These are phyloP conservation scores for Geotrichum fermentans DNA, from an alignment of 1,139 yeast genomes.

Conservation along the genomic window DNA sequence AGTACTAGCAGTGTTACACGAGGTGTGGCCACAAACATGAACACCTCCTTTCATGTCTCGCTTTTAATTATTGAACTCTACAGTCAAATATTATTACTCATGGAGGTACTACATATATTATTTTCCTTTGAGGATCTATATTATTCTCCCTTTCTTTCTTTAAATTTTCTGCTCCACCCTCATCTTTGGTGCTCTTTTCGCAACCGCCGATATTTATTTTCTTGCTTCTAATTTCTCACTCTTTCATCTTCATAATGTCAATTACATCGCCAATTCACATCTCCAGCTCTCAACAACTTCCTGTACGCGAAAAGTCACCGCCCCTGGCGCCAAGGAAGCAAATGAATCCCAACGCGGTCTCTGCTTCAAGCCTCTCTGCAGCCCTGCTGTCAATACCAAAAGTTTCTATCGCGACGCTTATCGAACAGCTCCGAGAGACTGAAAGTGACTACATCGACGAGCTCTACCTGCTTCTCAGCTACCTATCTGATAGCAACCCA, in stretches of 20 bases:
- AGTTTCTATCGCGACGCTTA: not conserved
- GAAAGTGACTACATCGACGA: constrained; percentile 10
- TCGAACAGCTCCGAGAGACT: constrained; percentile 6
- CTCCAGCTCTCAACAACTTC: too few relatives aligned
- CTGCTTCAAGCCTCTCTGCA: not conserved
- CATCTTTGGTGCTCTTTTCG: too few relatives aligned
- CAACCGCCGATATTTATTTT: too few relatives aligned
- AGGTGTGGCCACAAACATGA: too few relatives aligned
- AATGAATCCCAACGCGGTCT: not conserved
- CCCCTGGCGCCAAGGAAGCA: not conserved
- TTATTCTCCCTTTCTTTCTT: constrained; percentile 1
- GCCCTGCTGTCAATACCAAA: constrained; percentile 1
- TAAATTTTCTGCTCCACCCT: not conserved
- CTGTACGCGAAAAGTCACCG: too few relatives aligned
- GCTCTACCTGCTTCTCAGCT: constrained; percentile 9
- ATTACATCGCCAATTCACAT: too few relatives aligned
- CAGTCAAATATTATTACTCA: too few relatives aligned
- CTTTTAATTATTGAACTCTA: not conserved
- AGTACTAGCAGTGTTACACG: too few relatives aligned
- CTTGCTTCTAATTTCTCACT: not conserved
- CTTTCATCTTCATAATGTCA: not conserved
- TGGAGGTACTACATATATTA: too few relatives aligned
- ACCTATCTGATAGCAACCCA: not conserved
- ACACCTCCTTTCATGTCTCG: constrained; percentile 2
- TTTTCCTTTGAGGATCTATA: constrained; percentile 22